These are phyloP conservation scores for Pilobolus umbonatus DNA, from an alignment of 192 early-diverging fungal genomes.

Conservation along the genomic window DNA sequence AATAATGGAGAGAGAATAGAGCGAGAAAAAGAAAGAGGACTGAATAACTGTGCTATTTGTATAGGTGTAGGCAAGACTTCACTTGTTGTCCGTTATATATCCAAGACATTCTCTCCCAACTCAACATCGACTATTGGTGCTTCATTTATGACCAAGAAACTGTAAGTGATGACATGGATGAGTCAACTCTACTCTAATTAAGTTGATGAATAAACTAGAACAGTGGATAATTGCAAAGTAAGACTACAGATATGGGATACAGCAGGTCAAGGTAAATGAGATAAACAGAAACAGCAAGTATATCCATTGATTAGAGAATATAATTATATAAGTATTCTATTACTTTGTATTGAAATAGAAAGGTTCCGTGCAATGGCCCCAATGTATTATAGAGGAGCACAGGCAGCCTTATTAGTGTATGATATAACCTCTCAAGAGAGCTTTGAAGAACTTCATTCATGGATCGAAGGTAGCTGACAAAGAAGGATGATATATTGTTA, in stretches of 20 bases:
- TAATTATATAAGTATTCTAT: not conserved
- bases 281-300: not conserved
- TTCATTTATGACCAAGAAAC: conserved; percentile 71
- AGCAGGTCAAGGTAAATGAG: conserved; percentile 62
- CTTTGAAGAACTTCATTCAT: conserved; percentile 62
- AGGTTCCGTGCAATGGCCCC: conserved; percentile 74
- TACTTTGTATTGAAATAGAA: conserved; percentile 38
- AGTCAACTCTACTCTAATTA: conserved; percentile 5
- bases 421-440: conserved; percentile 69
- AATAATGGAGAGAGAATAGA: not conserved
- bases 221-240: conserved; percentile 70
- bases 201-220: conserved; percentile 37
- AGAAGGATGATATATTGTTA: not conserved
- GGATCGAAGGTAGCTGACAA: conserved; percentile 46
- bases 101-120: conserved; percentile 71
- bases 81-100: conserved; percentile 67
- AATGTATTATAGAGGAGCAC: conserved; percentile 72
- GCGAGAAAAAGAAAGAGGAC: not conserved
- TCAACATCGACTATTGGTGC: conserved; percentile 75
- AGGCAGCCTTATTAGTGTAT: conserved; percentile 68
- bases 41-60: not conserved
- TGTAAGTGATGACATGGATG: conserved; percentile 40
- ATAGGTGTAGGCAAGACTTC: conserved; percentile 80
- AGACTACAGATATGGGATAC: conserved; percentile 88
- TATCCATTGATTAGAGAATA: not conserved